phyloP scores from a whole-genome alignment of 495 filamentous ascomycete species.

The Lichina pygmaea region DNA sequence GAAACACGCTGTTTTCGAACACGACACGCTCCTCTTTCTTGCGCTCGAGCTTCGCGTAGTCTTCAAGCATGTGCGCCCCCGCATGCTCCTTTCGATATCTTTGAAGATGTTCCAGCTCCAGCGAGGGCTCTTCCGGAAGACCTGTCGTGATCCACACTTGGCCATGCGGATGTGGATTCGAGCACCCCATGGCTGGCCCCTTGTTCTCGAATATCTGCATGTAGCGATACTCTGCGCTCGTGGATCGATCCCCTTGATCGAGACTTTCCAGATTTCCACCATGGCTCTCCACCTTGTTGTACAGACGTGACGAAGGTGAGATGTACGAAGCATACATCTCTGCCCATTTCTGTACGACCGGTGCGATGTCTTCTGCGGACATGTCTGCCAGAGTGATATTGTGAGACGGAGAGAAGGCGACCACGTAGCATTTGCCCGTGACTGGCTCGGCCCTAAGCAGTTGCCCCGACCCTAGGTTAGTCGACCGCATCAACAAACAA shows the following conservation, averaged over 20 bases:
- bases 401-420: constrained; percentile 76
- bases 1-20: constrained; percentile 56
- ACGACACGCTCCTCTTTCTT: constrained; percentile 65
- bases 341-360: constrained; percentile 66
- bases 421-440: constrained; percentile 91
- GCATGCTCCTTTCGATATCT: constrained; percentile 47
- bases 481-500: not conserved
- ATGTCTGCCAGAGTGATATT: constrained; percentile 83
- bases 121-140: constrained; percentile 61
- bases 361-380: constrained; percentile 34
- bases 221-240: constrained; percentile 48
- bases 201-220: constrained; percentile 99
- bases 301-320: constrained; percentile 38
- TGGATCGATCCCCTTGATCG: constrained; percentile 12
- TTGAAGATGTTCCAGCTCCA: constrained; percentile 49
- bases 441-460: constrained; percentile 67
- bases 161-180: constrained; percentile 91
- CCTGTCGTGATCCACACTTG: constrained; percentile 87
- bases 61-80: constrained; percentile 47
- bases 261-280: too few relatives aligned
- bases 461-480: not conserved
- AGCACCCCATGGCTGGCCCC: constrained; percentile 93
- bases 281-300: not conserved
- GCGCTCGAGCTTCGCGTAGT: constrained; percentile 66
- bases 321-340: constrained; percentile 64